These are phyloP conservation scores for Lactarius vividus DNA, from an alignment of 768 basidiomycete genomes.

Conservation along the genomic window DNA sequence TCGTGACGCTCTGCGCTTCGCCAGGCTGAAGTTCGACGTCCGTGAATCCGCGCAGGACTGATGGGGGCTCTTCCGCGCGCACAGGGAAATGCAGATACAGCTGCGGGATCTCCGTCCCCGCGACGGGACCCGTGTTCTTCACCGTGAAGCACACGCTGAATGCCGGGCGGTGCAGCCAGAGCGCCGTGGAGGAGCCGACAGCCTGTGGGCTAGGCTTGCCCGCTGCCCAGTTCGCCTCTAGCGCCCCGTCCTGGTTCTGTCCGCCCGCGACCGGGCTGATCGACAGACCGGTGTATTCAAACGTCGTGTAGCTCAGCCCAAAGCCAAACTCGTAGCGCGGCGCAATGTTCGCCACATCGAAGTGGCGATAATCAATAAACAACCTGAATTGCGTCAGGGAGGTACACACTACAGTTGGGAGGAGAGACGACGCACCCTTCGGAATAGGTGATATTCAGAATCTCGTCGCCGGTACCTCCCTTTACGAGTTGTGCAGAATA, in stretches of 20 bases:
- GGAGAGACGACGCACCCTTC: slow-evolving; percentile 29
- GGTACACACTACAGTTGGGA: not conserved
- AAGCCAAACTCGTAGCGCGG: not conserved
- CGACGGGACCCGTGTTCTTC: slow-evolving; percentile 40
- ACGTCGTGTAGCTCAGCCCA: not conserved
- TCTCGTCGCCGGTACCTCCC: not conserved
- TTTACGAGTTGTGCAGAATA: slow-evolving; percentile 1
- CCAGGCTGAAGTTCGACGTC: slow-evolving; percentile 51
- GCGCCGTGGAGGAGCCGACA: slow-evolving; percentile 56
- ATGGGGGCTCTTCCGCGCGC: slow-evolving; percentile 45
- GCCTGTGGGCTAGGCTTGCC: slow-evolving; percentile 53
- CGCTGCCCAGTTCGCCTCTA: slow-evolving; percentile 53
- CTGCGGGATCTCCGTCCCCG: slow-evolving; percentile 16
- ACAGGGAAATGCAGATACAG: slow-evolving; percentile 67
- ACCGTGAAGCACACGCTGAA: slow-evolving; percentile 62
- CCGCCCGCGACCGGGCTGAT: slow-evolving; percentile 40
- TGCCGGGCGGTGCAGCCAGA: slow-evolving; percentile 35
- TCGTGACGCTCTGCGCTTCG: slow-evolving; percentile 44
- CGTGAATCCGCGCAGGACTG: slow-evolving; percentile 60
- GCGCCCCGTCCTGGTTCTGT: slow-evolving; percentile 38
- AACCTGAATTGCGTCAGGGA: slow-evolving; percentile 16
- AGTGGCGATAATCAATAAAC: not conserved
- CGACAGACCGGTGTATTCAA: slow-evolving; percentile 42
- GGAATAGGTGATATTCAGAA: slow-evolving; percentile 27
- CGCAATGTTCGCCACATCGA: not conserved